Evolutionary conservation across 1,284 basidiomycete genomes (phyloP).

Genomic region (Naganishia cerealis): DNA sequence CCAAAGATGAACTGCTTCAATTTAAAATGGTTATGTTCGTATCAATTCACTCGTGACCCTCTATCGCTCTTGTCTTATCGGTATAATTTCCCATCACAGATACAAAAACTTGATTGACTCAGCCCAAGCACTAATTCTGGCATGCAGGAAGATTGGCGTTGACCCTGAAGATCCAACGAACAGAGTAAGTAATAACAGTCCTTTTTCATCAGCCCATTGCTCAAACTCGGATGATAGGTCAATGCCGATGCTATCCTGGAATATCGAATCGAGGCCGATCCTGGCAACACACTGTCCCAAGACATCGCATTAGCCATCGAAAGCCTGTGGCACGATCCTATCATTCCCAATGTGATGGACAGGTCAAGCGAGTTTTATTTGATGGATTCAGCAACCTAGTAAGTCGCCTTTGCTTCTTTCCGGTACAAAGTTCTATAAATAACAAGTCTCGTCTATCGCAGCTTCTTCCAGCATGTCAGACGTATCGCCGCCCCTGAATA

Average conservation of each 20-base stretch:
- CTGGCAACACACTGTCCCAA: constrained; percentile 50
- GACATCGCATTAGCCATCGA: constrained; percentile 73
- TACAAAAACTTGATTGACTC: constrained; percentile 75
- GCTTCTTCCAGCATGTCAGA: constrained; percentile 82
- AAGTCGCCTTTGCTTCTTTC: constrained; percentile 50
- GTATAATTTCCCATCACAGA: constrained; percentile 34
- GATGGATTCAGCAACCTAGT: constrained; percentile 94
- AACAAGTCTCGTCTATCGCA: constrained; percentile 44
- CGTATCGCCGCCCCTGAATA: constrained; percentile 79
- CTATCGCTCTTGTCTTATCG: neutral
- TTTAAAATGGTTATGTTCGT: constrained; percentile 71
- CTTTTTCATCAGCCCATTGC: neutral
- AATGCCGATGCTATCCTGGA: constrained; percentile 58
- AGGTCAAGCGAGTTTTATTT: constrained; percentile 86
- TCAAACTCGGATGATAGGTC: constrained; percentile 38
- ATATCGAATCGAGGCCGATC: constrained; percentile 56
- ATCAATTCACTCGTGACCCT: neutral
- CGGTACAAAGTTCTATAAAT: too few relatives aligned
- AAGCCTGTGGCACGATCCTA: constrained; percentile 85
- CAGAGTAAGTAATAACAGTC: constrained; percentile 57
- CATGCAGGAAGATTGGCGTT: constrained; percentile 84
- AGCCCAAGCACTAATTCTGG: constrained; percentile 81
- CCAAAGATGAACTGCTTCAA: constrained; percentile 71
- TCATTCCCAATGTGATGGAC: constrained; percentile 83
- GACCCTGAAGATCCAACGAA: constrained; percentile 78